These are phyloP conservation scores for Trametes sp. DNA, from an alignment of 1,284 basidiomycete species.

Conservation along the genomic window DNA sequence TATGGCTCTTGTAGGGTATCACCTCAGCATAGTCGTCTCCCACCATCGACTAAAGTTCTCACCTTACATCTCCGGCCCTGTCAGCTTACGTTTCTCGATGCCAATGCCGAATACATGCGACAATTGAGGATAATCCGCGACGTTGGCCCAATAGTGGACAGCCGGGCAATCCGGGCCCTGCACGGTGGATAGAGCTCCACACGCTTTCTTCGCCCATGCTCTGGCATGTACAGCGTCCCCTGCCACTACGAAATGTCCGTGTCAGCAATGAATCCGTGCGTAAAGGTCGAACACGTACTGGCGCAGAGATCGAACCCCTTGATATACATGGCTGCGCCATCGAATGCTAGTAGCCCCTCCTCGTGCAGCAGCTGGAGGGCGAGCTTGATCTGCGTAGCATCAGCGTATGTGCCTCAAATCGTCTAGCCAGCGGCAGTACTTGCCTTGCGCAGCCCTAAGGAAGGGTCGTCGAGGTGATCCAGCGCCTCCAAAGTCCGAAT, in stretches of 20 bases:
- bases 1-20: too few relatives aligned
- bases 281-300: constrained; percentile 10
- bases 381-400: constrained; percentile 9
- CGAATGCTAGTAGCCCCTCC: constrained; percentile 25
- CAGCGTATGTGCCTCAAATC: not conserved
- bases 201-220: constrained; percentile 28
- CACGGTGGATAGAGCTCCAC: constrained; percentile 15
- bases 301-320: constrained; percentile 28
- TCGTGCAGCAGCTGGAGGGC: constrained; percentile 26
- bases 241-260: constrained; percentile 19
- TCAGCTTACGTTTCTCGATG: not conserved
- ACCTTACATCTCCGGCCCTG: not conserved
- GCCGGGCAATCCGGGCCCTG: constrained; percentile 17
- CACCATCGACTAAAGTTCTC: too few relatives aligned
- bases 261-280: too few relatives aligned
- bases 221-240: constrained; percentile 26
- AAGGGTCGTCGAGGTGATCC: constrained; percentile 20
- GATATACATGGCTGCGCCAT: constrained; percentile 24
- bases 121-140: constrained; percentile 26
- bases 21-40: too few relatives aligned
- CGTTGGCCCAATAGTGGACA: constrained; percentile 27
- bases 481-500: constrained; percentile 23
- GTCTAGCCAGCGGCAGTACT: not conserved
- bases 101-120: not conserved
- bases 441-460: constrained; percentile 26